Evolutionary conservation across 2,329 filamentous ascomycete genomes (phyloP).

Genomic region (Herpotrichia juniperi): DNA sequence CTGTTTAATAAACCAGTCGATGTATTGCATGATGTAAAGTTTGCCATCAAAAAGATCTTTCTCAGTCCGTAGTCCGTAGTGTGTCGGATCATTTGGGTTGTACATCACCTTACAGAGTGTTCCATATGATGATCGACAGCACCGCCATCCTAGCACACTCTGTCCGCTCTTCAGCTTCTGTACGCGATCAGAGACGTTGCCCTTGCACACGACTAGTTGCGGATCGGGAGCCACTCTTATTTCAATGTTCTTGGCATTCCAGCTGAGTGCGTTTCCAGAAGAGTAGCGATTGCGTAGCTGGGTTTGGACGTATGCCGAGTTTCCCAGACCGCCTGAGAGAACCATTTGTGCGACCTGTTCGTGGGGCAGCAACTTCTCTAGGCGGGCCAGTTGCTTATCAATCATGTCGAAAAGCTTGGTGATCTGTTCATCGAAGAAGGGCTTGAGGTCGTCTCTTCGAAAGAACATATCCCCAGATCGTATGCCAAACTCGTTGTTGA

Average conservation of each 20-base stretch:
- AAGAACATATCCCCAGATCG: conserved; percentile 23
- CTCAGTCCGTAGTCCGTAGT: conserved; percentile 10
- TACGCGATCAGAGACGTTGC: conserved; percentile 55
- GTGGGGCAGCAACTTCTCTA: conserved; percentile 18
- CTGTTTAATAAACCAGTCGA: conserved; percentile 30
- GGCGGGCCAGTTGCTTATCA: conserved; percentile 33
- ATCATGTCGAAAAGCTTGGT: conserved; percentile 36
- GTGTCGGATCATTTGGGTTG: conserved; percentile 20
- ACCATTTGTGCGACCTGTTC: conserved; percentile 32
- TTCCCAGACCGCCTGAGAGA: conserved; percentile 46
- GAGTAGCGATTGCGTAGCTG: conserved; percentile 32
- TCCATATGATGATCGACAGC: conserved; percentile 26
- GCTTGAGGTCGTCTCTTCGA: conserved; percentile 22
- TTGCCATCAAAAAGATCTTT: conserved; percentile 23
- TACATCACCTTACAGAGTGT: conserved; percentile 27
- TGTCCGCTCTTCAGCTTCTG: conserved; percentile 48
- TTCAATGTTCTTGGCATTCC: conserved; percentile 19
- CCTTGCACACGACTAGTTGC: conserved; percentile 59
- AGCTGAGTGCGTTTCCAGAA: conserved; percentile 6
- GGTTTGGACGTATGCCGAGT: conserved; percentile 41
- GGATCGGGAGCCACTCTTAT: conserved; percentile 49
- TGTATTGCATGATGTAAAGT: conserved; percentile 20
- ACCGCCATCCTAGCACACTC: conserved; percentile 44
- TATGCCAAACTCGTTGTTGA: conserved; percentile 19
- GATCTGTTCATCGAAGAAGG: conserved; percentile 23